These are phyloP conservation scores for Euphorbia schlechtendalii DNA, from an alignment of 441 rosid genomes.

Conservation along the genomic window DNA sequence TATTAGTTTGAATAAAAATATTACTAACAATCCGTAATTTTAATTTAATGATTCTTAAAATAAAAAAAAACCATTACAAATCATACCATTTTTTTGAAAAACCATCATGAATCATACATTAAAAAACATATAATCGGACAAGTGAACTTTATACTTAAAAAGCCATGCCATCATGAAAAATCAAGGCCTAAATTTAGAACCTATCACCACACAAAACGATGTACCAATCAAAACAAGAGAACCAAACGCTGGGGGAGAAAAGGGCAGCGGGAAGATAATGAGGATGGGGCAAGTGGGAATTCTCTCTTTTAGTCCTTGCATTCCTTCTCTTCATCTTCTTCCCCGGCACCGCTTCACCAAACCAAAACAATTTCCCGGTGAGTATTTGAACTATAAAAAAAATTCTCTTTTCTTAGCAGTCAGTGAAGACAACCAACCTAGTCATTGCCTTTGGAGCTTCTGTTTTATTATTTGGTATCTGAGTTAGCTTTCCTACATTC, in stretches of 20 bases:
- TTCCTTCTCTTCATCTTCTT: slow-evolving; percentile 31
- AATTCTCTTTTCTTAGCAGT: too few species aligned
- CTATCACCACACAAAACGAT: slow-evolving; percentile 6
- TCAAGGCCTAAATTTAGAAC: too few species aligned
- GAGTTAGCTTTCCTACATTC: background rate
- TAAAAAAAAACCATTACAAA: too few species aligned
- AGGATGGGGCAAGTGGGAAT: slow-evolving; percentile 29
- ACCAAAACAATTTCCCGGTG: slow-evolving; percentile 42
- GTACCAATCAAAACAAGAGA: slow-evolving; percentile 24
- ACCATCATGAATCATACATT: too few species aligned
- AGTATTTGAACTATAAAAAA: slow-evolving; percentile 6
- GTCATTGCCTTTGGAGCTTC: background rate
- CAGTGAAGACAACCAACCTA: too few species aligned
- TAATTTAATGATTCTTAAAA: too few species aligned
- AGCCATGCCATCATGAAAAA: too few species aligned
- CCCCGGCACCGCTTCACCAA: slow-evolving; percentile 32
- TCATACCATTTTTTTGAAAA: too few species aligned
- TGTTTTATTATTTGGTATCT: background rate
- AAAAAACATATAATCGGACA: too few species aligned
- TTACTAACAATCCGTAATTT: too few species aligned
- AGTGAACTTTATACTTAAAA: too few species aligned
- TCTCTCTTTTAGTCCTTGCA: slow-evolving; percentile 29
- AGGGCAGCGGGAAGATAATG: slow-evolving; percentile 22
- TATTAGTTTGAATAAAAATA: too few species aligned
- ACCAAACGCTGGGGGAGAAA: slow-evolving; percentile 7